Evolutionary conservation across 2,329 filamentous ascomycete genomes (phyloP).

Genomic region (Curvularia eragrostidis): DNA sequence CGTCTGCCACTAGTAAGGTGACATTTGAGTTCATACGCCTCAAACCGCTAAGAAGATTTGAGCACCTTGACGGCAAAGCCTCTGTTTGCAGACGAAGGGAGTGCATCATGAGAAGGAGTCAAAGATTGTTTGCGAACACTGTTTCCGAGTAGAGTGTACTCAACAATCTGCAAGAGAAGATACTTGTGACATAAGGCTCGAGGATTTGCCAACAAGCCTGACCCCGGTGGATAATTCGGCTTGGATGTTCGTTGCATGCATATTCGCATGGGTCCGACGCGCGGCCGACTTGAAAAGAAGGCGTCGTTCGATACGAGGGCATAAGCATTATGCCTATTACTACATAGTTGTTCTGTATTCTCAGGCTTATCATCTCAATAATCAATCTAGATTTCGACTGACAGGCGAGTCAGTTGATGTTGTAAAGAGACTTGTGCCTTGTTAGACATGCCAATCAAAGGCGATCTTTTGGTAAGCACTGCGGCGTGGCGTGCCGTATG

Average conservation of each 20-base stretch:
- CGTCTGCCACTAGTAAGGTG: not conserved
- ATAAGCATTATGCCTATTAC: constrained; percentile 4
- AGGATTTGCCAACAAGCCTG: not conserved
- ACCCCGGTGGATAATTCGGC: not conserved
- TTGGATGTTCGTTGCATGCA: constrained; percentile 5
- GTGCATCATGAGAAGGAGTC: not conserved
- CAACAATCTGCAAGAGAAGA: not conserved
- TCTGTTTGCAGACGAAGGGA: not conserved
- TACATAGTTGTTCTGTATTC: constrained; percentile 12
- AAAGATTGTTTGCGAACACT: not conserved
- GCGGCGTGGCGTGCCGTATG: constrained; percentile 30
- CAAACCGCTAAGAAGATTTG: not conserved
- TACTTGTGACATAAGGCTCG: not conserved
- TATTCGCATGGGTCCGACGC: constrained; percentile 6
- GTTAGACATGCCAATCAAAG: constrained; percentile 21
- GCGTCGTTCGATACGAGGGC: constrained; percentile 3
- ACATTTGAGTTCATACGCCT: not conserved
- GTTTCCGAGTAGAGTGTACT: not conserved
- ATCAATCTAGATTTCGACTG: constrained; percentile 5
- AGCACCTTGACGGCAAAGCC: not conserved
- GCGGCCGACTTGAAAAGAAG: constrained; percentile 1
- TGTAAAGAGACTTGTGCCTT: constrained; percentile 19
- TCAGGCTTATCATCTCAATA: constrained; percentile 3
- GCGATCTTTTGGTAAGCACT: constrained; percentile 16
- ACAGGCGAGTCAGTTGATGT: constrained; percentile 14